These are phyloP conservation scores for Choiromyces venosus DNA, from an alignment of 495 filamentous ascomycete genomes.

Conservation along the genomic window DNA sequence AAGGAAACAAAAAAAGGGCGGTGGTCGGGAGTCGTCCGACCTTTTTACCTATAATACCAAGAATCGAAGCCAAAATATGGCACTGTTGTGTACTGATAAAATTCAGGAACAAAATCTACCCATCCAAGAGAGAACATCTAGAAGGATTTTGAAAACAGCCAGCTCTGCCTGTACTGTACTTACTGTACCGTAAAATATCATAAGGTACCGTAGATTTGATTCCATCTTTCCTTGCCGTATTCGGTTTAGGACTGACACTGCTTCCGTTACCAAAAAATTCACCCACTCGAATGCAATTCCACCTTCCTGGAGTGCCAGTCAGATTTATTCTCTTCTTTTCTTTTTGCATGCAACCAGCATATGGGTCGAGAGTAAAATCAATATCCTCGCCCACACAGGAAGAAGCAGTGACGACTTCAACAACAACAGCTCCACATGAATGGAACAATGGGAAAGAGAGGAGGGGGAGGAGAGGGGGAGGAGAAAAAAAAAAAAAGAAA, in stretches of 20 bases:
- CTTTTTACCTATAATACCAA: not conserved
- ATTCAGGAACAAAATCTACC: not conserved
- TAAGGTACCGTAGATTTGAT: not conserved
- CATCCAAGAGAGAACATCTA: not conserved
- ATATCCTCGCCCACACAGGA: not conserved
- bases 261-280: not conserved
- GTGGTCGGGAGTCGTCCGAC: conserved; percentile 1
- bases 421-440: not conserved
- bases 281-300: not conserved
- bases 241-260: not conserved
- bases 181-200: not conserved
- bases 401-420: not conserved
- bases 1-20: not conserved
- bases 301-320: not conserved
- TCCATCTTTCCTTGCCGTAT: not conserved
- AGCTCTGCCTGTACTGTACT: not conserved
- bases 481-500: not conserved
- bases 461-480: not conserved
- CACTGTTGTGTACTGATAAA: not conserved
- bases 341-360: not conserved
- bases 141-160: conserved; percentile 3
- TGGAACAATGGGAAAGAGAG: not conserved
- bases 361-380: not conserved
- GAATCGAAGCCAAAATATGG: not conserved
- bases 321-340: not conserved